Evolutionary conservation across 768 basidiomycete species (phyloP).

Genomic region (Rhodotorula sphaerocarpa): DNA sequence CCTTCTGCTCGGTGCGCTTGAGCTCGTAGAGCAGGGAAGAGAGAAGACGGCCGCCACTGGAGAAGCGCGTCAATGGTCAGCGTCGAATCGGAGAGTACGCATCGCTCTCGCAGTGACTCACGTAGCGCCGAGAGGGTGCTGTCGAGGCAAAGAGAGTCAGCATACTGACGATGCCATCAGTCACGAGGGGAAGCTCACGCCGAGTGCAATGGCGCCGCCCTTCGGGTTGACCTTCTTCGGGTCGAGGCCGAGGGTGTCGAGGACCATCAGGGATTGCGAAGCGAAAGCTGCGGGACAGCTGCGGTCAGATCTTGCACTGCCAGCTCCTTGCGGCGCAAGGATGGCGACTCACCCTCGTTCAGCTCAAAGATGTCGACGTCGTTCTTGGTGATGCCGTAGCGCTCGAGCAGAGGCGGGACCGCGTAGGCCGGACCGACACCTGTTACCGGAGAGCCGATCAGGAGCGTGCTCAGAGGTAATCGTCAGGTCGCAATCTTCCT

Average conservation of each 20-base stretch:
- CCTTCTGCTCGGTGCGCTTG: constrained; percentile 63
- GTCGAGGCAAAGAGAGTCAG: neutral
- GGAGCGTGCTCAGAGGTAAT: constrained; percentile 44
- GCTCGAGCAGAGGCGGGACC: constrained; percentile 53
- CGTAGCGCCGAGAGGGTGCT: constrained; percentile 40
- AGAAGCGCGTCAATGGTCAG: neutral
- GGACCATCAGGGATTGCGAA: constrained; percentile 46
- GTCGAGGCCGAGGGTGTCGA: constrained; percentile 44
- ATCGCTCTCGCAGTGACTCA: neutral
- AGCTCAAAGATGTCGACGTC: constrained; percentile 42
- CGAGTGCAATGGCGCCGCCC: constrained; percentile 46
- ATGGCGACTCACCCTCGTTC: constrained; percentile 40
- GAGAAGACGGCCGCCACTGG: constrained; percentile 67
- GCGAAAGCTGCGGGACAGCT: constrained; percentile 36
- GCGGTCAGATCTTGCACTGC: no score
- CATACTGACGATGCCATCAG: no score
- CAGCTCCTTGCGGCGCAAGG: no score
- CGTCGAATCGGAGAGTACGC: no score
- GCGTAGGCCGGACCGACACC: constrained; percentile 85
- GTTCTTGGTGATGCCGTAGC: constrained; percentile 34
- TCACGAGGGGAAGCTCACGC: constrained; percentile 12
- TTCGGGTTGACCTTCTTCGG: constrained; percentile 45
- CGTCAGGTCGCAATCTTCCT: neutral
- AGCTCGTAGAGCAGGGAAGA: constrained; percentile 70
- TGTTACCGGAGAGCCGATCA: no score